Evolutionary conservation across 495 filamentous ascomycete species (phyloP).

Genomic region (Penicillium cosmopolitanum): DNA sequence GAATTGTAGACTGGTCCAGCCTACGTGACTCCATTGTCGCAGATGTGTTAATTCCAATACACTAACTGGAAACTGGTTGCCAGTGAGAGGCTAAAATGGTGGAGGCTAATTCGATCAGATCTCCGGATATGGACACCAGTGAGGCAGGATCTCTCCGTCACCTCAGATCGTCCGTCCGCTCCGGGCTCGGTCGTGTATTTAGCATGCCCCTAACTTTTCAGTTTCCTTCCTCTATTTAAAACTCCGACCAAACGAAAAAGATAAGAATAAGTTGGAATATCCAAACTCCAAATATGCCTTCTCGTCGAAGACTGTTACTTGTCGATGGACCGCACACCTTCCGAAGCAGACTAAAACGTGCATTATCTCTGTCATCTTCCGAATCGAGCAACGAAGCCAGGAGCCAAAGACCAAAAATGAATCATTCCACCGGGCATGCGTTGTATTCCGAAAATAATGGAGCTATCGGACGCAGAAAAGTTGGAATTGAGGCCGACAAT

Average conservation of each 20-base stretch:
- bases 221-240: too few species aligned
- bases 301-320: neutral
- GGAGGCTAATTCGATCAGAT: too few species aligned
- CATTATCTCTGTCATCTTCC: slow-evolving; percentile 6
- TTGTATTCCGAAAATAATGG: neutral
- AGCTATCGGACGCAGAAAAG: neutral
- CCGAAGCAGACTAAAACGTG: slow-evolving; percentile 3
- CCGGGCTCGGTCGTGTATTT: too few species aligned
- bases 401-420: neutral
- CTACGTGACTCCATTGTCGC: too few species aligned
- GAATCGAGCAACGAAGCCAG: slow-evolving; percentile 2
- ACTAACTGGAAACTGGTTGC: too few species aligned
- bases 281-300: neutral
- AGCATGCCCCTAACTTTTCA: too few species aligned
- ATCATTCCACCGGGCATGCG: neutral
- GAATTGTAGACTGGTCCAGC: neutral
- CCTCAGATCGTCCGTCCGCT: too few species aligned
- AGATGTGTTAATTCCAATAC: too few species aligned
- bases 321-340: neutral
- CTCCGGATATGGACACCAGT: too few species aligned
- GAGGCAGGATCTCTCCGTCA: too few species aligned
- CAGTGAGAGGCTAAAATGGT: too few species aligned
- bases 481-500: neutral
- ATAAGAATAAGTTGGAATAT: neutral
- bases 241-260: neutral